Evolutionary conservation across 192 early-diverging fungal genomes (phyloP), one percentile per base, ranked within the genome.

Genomic region (Gorgonomyces haynaldii): DNA sequence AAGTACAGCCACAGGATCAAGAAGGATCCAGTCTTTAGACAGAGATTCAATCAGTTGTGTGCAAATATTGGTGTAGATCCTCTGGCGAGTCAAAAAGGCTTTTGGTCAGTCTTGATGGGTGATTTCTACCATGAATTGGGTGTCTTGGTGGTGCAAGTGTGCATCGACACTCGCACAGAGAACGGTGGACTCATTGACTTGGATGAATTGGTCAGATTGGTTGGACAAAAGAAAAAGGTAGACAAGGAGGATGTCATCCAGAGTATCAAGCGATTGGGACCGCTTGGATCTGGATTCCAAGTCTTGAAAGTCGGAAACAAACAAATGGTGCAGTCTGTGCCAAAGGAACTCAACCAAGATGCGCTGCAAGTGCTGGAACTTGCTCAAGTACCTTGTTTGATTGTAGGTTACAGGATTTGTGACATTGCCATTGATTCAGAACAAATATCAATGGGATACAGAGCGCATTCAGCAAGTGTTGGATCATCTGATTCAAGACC

Each of bases 51-150:
- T 47, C 70, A 72, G 12, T 91, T 98, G 91, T 98, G 95, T 57
- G 73, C 75, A 27, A 77, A 85, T 34, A 84, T 94, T 56, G 92
- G 92, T 6, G 86, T 98, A 1, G 94, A 98, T 65, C 94, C 94
- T 4, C 66, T 98, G 28, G 88, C 86, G 2, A 87, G 84, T 82
- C 91, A 88, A 52, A 98, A 98, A 59, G 88, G 91, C 19, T 89
- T 89, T 51, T 93, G 92, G 95, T 77, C 88, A 0, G 91, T 93
- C 42, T 61, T 98, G 7, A 61, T 98, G 2, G 95, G 95, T 0
- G 91, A 96, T 58, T 98, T 98, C 66, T 98, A 98, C 64, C 95
- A 90, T 53, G 89, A 96, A 40, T 71, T 98, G 2, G 86, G 81
- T 0, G 81, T 97, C n/a, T 91, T 93, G 45, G 85, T 94, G 26